phyloP scores from a whole-genome alignment of 1,139 yeast genomes.

The Pichia sp. region DNA sequence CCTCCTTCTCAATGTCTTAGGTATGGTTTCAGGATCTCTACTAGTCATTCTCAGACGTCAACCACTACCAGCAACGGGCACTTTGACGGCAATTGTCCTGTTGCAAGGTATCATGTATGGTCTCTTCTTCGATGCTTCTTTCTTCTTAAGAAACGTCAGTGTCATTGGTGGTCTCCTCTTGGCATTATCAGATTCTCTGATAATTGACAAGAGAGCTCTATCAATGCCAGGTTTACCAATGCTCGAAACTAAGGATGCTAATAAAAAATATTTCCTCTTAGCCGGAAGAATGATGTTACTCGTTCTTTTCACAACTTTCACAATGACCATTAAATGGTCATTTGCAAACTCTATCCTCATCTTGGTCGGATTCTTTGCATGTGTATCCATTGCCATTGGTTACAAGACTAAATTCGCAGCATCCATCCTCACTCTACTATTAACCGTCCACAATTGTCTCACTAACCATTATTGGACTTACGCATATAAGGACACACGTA shows the following conservation, averaged over 20 bases:
- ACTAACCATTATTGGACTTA: slow-evolving; percentile 90
- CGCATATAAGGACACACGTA: slow-evolving; percentile 60
- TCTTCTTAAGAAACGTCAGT: slow-evolving; percentile 79
- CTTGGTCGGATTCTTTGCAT: slow-evolving; percentile 62
- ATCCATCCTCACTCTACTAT: slow-evolving; percentile 62
- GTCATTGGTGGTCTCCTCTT: slow-evolving; percentile 90
- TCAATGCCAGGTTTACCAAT: slow-evolving; percentile 89
- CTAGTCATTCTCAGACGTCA: slow-evolving; percentile 65
- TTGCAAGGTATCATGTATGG: slow-evolving; percentile 90
- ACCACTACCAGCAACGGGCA: slow-evolving; percentile 65
- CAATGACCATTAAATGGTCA: slow-evolving; percentile 72
- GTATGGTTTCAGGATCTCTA: slow-evolving; percentile 71
- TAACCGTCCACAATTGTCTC: slow-evolving; percentile 68
- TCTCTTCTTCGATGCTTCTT: slow-evolving; percentile 70
- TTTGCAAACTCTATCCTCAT: slow-evolving; percentile 58
- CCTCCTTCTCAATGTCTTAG: slow-evolving; percentile 53
- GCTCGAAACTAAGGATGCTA: slow-evolving; percentile 65
- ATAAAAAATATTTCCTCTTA: slow-evolving; percentile 75
- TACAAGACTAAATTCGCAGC: slow-evolving; percentile 92
- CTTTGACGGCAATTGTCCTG: slow-evolving; percentile 65
- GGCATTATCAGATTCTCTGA: slow-evolving; percentile 86
- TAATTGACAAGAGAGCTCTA: slow-evolving; percentile 62
- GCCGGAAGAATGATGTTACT: slow-evolving; percentile 88
- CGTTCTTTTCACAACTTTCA: slow-evolving; percentile 79
- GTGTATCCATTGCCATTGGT: slow-evolving; percentile 82